Evolutionary conservation across 1,139 yeast species (phyloP), one percentile per base, ranked within the genome.

Genomic region (Pichia sp.): DNA sequence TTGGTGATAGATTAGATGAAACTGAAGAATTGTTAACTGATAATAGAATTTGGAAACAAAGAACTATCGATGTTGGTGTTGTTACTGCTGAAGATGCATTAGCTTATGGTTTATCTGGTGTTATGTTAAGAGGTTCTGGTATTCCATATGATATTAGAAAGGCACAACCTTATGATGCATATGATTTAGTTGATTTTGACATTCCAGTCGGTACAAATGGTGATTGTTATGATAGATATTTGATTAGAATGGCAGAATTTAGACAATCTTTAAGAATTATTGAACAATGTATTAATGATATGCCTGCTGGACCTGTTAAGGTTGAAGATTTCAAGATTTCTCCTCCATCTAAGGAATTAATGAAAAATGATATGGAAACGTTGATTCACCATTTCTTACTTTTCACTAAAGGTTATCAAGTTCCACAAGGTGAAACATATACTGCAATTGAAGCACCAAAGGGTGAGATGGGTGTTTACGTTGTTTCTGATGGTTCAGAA

Each of bases 321-420:
- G 94, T 84, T 47, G 95, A 85, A 68, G 95, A 85, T 65, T 84
- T 73, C 70, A 85, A 85, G 69, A 75, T 85, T 52, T 70, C 79
- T 43, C 89, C 94, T 31, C 95, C 95, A 31, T 80, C 95, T 48
- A 79, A 93, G 62, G 61, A 77, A 22, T 60, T 74, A 54, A 85
- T 85, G 95, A 85, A 85, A 69, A 88, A 82, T 63, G 94, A 85
- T 66, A 85, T 85, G 95, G 95, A 85, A 69, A 84, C 93, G 23
- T 72, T 85, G 54, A 85, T 85, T 60, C 95, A 85, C 63, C 95
- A 85, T 67, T 85, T 85, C 72, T 70, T 85, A 62, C 71, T 84
- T 53, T 85, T 79, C 69, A 83, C 94, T 42, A 85, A 85, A 72
- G 95, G 95, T 52, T 84, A 78, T 62, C 79, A 83, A 38, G 95